Conservation (phyloP, 148 eudicot genomes). For the Silene conica region DNA sequence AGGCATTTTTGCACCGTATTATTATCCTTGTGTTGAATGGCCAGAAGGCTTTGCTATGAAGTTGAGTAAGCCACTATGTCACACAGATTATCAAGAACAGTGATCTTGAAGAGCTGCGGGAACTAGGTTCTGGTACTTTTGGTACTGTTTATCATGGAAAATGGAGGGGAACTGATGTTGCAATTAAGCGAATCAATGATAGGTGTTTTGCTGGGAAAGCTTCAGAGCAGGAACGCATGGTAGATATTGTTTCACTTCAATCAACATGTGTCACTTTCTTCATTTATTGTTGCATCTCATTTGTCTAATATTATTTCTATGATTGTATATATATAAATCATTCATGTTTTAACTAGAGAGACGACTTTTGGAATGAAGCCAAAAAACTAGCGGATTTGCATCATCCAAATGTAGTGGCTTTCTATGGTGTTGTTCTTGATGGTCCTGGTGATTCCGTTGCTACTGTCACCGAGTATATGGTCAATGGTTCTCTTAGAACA, state of each 20-base stretch:
- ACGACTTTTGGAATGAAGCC: conserved; percentile 98
- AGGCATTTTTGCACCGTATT: conserved; percentile 12
- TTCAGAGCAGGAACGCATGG: conserved; percentile 94
- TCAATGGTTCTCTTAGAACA: conserved; percentile 88
- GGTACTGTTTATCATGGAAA: conserved; percentile 97
- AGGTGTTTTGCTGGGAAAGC: conserved; percentile 85
- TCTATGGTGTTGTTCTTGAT: conserved; percentile 92
- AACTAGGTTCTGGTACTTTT: conserved; percentile 93
- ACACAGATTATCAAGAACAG: conserved; percentile 71
- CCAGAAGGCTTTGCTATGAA: background rate
- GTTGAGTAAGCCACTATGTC: conserved; percentile 1
- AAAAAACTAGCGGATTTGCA: conserved; percentile 87
- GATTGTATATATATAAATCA: background rate
- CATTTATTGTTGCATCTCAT: background rate
- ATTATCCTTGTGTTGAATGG: background rate
- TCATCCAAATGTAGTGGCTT: conserved; percentile 97
- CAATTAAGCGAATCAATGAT: conserved; percentile 88
- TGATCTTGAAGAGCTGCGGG: conserved; percentile 90
- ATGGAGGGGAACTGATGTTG: conserved; percentile 98
- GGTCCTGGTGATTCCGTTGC: conserved; percentile 95
- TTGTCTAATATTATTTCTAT: conserved; percentile 6
- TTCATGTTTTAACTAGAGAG: conserved; percentile 40
- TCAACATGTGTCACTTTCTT: background rate
- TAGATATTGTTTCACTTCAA: conserved; percentile 15
- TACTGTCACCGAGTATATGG: conserved; percentile 98